These are phyloP conservation scores for Cetraspora pellucida DNA, from an alignment of 192 early-diverging fungal species.

Conservation along the genomic window DNA sequence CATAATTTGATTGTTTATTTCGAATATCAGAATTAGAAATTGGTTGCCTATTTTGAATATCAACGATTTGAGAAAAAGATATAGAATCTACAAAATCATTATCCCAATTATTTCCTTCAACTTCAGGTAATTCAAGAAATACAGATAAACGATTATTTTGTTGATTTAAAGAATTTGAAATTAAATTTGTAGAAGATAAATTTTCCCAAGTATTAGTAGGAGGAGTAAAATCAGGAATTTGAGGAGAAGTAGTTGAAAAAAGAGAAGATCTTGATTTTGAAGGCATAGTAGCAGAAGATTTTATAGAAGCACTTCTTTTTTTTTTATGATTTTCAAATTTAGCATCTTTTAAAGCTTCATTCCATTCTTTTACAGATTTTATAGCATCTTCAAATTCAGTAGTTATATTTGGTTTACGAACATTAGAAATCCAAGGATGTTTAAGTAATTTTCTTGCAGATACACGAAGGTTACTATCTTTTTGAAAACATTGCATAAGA, in stretches of 20 bases:
- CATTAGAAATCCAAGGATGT: conserved; percentile 66
- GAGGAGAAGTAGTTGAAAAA: conserved; percentile 17
- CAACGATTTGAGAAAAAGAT: conserved; percentile 32
- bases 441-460: conserved; percentile 67
- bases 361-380: conserved; percentile 45
- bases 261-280: conserved; percentile 6
- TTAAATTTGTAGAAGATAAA: no score
- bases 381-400: conserved; percentile 45
- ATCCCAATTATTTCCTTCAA: conserved; percentile 44
- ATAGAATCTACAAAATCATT: conserved; percentile 47
- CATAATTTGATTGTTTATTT: no score
- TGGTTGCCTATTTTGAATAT: not conserved
- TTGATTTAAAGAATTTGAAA: not conserved
- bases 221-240: not conserved
- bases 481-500: conserved; percentile 75
- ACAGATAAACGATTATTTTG: conserved; percentile 13
- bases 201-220: not conserved
- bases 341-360: conserved; percentile 40
- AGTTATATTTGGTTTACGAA: conserved; percentile 39
- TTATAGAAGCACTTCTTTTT: conserved; percentile 14
- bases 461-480: conserved; percentile 67
- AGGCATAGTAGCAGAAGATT: not conserved
- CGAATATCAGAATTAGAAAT: not conserved
- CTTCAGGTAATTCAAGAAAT: conserved; percentile 32
- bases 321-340: not conserved